Conservation (phyloP, 2,329 filamentous ascomycete genomes). For the Epichloe gansuensis region DNA sequence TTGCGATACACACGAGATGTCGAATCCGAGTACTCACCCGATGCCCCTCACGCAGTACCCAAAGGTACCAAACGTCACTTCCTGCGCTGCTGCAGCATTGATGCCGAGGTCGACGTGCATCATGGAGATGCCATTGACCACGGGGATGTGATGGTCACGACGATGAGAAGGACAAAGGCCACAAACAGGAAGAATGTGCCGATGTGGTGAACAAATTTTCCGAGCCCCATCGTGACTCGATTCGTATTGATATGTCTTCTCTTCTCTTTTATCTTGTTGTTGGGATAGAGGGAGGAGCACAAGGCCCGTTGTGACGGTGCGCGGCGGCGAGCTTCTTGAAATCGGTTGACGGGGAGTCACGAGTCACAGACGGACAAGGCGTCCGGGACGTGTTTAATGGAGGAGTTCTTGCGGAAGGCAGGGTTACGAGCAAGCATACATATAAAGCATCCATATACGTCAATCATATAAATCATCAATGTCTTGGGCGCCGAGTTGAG, state of each 20-base stretch:
- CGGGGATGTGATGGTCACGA: slow-evolving; percentile 48
- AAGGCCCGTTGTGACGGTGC: too few relatives aligned
- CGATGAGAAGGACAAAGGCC: slow-evolving; percentile 42
- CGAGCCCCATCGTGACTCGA: slow-evolving; percentile 29
- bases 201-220: slow-evolving; percentile 41
- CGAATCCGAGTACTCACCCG: slow-evolving; percentile 11
- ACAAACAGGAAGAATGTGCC: slow-evolving; percentile 46
- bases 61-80: slow-evolving; percentile 47
- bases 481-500: too few relatives aligned
- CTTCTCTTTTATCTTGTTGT: background rate
- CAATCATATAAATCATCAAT: slow-evolving; percentile 1
- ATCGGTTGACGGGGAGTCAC: too few relatives aligned
- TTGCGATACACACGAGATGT: too few relatives aligned
- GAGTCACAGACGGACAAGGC: too few relatives aligned
- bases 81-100: slow-evolving; percentile 20
- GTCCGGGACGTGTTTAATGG: too few relatives aligned
- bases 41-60: slow-evolving; percentile 37
- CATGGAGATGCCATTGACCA: slow-evolving; percentile 42
- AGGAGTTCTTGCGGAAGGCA: too few relatives aligned
- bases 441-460: slow-evolving; percentile 5
- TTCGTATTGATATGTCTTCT: background rate
- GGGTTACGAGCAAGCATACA: background rate
- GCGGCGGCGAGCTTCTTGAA: too few relatives aligned
- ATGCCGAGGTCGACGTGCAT: slow-evolving; percentile 36
- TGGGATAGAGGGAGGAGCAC: background rate